Conservation (phyloP, 2,329 filamentous ascomycete species). For the Paraphaeosphaeria sporulosa region DNA sequence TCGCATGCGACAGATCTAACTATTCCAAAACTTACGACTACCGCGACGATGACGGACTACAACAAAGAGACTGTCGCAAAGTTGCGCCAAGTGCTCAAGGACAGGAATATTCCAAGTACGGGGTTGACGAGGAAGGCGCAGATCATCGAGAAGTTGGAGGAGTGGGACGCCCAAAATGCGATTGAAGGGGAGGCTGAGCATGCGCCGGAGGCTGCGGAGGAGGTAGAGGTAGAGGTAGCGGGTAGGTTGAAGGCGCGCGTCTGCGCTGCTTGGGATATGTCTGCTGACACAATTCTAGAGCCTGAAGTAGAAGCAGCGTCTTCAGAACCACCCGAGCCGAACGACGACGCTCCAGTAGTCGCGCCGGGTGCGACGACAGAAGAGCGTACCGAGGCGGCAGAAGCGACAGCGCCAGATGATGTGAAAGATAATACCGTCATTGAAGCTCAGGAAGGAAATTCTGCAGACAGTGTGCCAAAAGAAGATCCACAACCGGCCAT, state of each 20-base stretch:
- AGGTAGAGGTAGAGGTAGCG: constrained; percentile 7
- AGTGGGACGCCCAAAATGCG: constrained; percentile 30
- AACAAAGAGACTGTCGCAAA: constrained; percentile 56
- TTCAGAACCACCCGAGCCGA: constrained; percentile 7
- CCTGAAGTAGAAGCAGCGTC: constrained; percentile 7
- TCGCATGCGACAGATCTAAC: background rate
- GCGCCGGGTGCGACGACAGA: constrained; percentile 14
- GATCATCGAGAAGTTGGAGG: constrained; percentile 56
- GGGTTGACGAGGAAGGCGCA: constrained; percentile 58
- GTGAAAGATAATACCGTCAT: background rate
- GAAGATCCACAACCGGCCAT: constrained; percentile 28
- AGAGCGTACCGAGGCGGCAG: constrained; percentile 1
- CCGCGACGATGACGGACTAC: constrained; percentile 51
- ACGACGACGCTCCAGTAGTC: constrained; percentile 8
- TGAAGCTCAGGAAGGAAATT: constrained; percentile 11
- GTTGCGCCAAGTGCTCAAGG: constrained; percentile 55
- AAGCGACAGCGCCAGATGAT: constrained; percentile 20
- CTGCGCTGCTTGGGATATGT: background rate
- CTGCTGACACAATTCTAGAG: constrained; percentile 20
- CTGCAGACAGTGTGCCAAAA: constrained; percentile 26
- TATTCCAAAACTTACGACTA: background rate
- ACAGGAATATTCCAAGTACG: constrained; percentile 54
- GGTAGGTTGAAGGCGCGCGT: constrained; percentile 13
- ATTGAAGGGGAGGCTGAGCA: constrained; percentile 21
- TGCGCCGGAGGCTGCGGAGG: constrained; percentile 16